Evolutionary conservation across 116 monocot species (phyloP).

Genomic region (Iris pallida): DNA sequence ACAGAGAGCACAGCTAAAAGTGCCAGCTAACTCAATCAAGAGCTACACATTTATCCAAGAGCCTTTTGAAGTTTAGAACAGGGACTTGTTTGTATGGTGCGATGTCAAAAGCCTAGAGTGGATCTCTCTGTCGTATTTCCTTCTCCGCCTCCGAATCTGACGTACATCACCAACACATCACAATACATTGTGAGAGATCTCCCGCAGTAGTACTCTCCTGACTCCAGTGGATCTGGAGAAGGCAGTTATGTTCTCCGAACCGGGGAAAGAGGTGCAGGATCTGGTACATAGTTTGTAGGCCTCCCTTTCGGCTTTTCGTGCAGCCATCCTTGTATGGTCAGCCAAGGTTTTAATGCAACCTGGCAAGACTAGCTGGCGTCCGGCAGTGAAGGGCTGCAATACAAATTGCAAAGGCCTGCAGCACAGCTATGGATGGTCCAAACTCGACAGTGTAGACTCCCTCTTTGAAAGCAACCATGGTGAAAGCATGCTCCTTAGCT

Average conservation of each 20-base stretch:
- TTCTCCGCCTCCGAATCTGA: too few relatives aligned
- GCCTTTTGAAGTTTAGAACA: too few relatives aligned
- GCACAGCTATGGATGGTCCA: slow-evolving; percentile 24
- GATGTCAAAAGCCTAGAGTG: too few relatives aligned
- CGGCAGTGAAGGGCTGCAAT: slow-evolving; percentile 42
- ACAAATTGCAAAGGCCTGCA: slow-evolving; percentile 61
- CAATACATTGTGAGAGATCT: too few relatives aligned
- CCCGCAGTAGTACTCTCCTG: too few relatives aligned
- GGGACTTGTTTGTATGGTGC: too few relatives aligned
- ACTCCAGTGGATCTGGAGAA: too few relatives aligned
- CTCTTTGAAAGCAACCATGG: slow-evolving; percentile 48
- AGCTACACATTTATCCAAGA: too few relatives aligned
- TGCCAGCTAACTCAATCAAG: too few relatives aligned
- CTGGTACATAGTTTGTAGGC: slow-evolving; percentile 29
- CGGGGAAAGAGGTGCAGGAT: slow-evolving; percentile 56
- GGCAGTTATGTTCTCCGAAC: slow-evolving; percentile 45
- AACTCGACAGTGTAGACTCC: slow-evolving; percentile 50
- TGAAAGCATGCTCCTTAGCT: slow-evolving; percentile 33
- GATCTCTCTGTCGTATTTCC: too few relatives aligned
- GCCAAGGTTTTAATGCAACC: slow-evolving; percentile 1
- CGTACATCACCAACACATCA: too few relatives aligned
- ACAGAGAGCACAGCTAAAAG: too few relatives aligned
- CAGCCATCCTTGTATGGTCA: background rate
- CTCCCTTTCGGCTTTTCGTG: slow-evolving; percentile 4
- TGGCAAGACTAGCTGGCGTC: slow-evolving; percentile 4